Base-by-base conservation (phyloP, 2,329 filamentous ascomycete species). In the Dactylonectria estremocensis region DNA sequence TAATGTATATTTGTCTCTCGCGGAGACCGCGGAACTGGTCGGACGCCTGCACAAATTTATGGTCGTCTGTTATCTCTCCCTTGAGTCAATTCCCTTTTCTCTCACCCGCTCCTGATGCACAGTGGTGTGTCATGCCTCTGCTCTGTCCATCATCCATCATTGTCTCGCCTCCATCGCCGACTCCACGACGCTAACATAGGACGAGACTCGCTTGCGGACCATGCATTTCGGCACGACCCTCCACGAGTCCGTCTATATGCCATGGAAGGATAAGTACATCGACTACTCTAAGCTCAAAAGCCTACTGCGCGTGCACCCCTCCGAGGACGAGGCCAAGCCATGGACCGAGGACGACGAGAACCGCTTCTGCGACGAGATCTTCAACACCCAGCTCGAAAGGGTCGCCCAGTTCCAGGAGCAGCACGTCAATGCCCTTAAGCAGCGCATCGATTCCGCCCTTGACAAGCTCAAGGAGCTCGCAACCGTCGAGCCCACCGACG, bases 281-380 rank as follows among this genome's bases (percentile, higher is more conserved):
- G 95, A 98, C 85, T 99, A 99, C 82, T 85, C 89, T 76, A 97
- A 95, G 87, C 91, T 99, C 72, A 98, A 98, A 87, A 87, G 88
- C 77, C 88, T 99, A 65, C 86, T 99, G 68, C 92, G 94, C 71
- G 96, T 98, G 80, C 90, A 94, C 79, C 84, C 81, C 68, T 80
- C 81, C 67, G 87, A 90, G 55, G 91, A 92, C 22, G 90, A 91
- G 60, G 70, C 64, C 45, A 67, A 68, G 37, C 86, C 89, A 48
- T 99, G 96, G 96, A 97, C 95, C 33, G 95, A 97, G 76, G 91
- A 95, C 53, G 96, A 99, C 79, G 96, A 98, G 86, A 93, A 92
- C 78, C 89, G 89, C 43, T 99, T 98, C 82, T 96, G 95, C 78
- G 94, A 98, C 79, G 95, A 98, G 85, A 89, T 98, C 73, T 91